Evolutionary conservation across 2,329 filamentous ascomycete species (phyloP), one percentile per base, ranked within the genome.

Genomic region (Fusarium austroafricanum): DNA sequence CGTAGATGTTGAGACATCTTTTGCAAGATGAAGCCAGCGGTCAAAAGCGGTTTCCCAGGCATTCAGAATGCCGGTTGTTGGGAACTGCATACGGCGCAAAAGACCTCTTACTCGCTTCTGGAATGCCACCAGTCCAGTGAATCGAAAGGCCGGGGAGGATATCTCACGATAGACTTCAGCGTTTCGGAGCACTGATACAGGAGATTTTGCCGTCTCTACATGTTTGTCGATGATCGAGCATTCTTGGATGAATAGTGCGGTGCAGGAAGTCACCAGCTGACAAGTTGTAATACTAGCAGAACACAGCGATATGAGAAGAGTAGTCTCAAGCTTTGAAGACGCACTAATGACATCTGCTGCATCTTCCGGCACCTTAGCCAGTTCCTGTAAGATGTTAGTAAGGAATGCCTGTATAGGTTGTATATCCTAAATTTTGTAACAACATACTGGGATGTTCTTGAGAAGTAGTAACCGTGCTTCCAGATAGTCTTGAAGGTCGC

Each of bases 101-200:
- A 91, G 81, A 14, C 83, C 82, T 43, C 89, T 84, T 31, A 89
- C 83, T 39, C 89, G 83, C 72, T 90, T 91, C 68, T 92, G 89
- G 71, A 92, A 92, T 3, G 89, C 89, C 12, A 91, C 89, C 10
- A 90, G 78, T 2, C 89, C 89, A 10, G 89, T 91, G 70, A 91
- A 89, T 28, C 87, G 83, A 71, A 91, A 91, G 2, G 83, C 84
- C 40, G 84, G 86, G 2, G 88, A 89, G 2, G 87, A 84, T 51
- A 92, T 86, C 65, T 90, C 88, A 23, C 81, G 79, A 63, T 89
- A 91, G 3, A 89, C 79, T 9, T 88, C 84, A 33, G 83, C 82
- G 65, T 92, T 92, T 35, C 87, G 85, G 44, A 90, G 80, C 15
- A 89, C 78, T 1, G 86, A 82, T 18, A 83, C 78, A 11, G 84